Evolutionary conservation across 2,329 filamentous ascomycete species (phyloP).

Genomic region (Fusarium anguioides): DNA sequence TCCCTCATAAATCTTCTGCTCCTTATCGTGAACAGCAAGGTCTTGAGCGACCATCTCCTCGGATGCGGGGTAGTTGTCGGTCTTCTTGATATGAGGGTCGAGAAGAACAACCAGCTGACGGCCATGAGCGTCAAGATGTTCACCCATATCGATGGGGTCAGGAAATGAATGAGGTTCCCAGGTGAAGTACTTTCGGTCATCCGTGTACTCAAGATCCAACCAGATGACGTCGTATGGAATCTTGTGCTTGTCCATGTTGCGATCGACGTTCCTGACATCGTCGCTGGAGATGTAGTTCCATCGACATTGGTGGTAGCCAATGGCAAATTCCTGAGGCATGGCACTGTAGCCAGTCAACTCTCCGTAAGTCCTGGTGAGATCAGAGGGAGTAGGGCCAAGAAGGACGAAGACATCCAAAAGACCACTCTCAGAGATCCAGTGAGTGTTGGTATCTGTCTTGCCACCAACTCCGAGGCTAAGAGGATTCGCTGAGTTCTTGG

Average conservation of each 20-base stretch:
- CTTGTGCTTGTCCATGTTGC: conserved; percentile 93
- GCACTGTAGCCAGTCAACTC: conserved; percentile 93
- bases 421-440: conserved; percentile 96
- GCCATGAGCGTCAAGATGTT: conserved; percentile 85
- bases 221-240: conserved; percentile 99
- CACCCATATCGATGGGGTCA: conserved; percentile 86
- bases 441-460: conserved; percentile 84
- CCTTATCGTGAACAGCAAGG: conserved; percentile 89
- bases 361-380: conserved; percentile 83
- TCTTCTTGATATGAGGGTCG: conserved; percentile 97
- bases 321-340: conserved; percentile 89
- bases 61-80: conserved; percentile 78
- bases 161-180: conserved; percentile 92
- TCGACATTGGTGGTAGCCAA: conserved; percentile 96
- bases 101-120: conserved; percentile 95
- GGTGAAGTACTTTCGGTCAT: conserved; percentile 98
- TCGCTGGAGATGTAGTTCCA: conserved; percentile 99
- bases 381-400: conserved; percentile 85
- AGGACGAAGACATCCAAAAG: conserved; percentile 94
- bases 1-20: conserved; percentile 88
- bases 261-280: conserved; percentile 95
- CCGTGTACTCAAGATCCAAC: conserved; percentile 98
- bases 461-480: conserved; percentile 76
- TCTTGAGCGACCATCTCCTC: conserved; percentile 86
- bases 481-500: conserved; percentile 78